Base-by-base conservation (phyloP, 345 rosid species). In the Salix arbutifolia region DNA sequence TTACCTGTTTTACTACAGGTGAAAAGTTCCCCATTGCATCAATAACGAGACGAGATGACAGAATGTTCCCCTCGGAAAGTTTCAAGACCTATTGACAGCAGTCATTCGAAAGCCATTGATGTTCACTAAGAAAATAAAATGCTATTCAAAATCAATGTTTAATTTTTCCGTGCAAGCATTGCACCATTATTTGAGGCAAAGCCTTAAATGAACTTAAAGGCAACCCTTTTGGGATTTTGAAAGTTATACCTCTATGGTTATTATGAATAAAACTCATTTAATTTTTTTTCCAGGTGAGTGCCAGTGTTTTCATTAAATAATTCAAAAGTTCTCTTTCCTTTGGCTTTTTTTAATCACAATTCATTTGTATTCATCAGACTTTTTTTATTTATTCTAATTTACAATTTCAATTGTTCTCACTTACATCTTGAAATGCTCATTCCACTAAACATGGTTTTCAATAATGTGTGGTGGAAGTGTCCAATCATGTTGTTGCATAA, bases 21-120 rank as follows among this genome's bases (percentile, higher is more conserved):
- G 99, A 95, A 81, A 95, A 93, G 81, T 93, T 95, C 69, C 99
- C 99, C 92, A 93, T 95, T 67, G 97, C 97, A 85, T 95, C 99
- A 35, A 93, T 83, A 66, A 93, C 84, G 67, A 95, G 91, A 69
- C 85, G 90, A 30, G 97, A 88, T 50, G 91, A 88, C 74, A 92
- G 67, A 48, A 79, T 74, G 60, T 87, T 90, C 28, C 91, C 97
- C 79, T 89, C 92, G 77, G 83, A 83, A 81, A 94, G 92, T 80
- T 88, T 84, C 82, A 95, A 66, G 69, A 91, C 90, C 99, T 91
- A 67, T 50, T 64, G 62, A 25, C 35, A 31, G 4, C 11, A 40
- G 44, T 73, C 31, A 61, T n/a, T 70, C 69, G 2, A 31, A 66
- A 52, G 25, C 1, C 65, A 16, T 8, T 42, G 17, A 53, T 38